Evolutionary conservation across 148 eudicot species (phyloP).

Genomic region (Amaranthus hypochondriacus): DNA sequence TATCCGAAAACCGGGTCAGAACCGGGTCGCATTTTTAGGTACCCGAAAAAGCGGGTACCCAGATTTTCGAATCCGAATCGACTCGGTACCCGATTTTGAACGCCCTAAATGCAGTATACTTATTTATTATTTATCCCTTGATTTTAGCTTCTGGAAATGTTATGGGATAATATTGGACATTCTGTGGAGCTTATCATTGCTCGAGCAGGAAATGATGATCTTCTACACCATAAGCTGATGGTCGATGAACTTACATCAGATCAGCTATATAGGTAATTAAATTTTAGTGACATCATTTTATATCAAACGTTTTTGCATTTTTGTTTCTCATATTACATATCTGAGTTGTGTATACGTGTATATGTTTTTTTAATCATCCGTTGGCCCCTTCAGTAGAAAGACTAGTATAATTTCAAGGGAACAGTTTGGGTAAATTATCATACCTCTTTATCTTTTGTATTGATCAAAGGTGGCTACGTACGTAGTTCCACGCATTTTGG

Average conservation of each 20-base stretch:
- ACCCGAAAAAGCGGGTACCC: too few species aligned
- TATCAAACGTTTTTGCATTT: neutral
- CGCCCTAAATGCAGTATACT: neutral
- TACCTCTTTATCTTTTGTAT: too few species aligned
- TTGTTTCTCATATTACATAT: neutral
- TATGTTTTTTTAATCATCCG: neutral
- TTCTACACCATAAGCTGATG: slow-evolving; percentile 3
- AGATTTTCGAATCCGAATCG: too few species aligned
- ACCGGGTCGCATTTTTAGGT: too few species aligned
- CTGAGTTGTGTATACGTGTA: neutral
- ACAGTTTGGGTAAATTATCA: neutral
- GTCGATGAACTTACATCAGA: neutral
- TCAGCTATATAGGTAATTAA: neutral
- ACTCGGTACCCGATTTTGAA: too few species aligned
- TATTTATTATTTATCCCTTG: neutral
- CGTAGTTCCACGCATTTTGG: too few species aligned
- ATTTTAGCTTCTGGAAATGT: neutral
- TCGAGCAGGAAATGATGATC: neutral
- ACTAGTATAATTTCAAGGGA: neutral
- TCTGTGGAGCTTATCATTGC: neutral
- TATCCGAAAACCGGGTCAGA: too few species aligned
- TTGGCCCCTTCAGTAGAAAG: neutral
- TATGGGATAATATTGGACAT: slow-evolving; percentile 14
- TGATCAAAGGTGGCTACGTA: too few species aligned
- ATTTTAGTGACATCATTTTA: neutral